Evolutionary conservation across 2,329 filamentous ascomycete genomes (phyloP).

Genomic region (Diaporthe amygdali): DNA sequence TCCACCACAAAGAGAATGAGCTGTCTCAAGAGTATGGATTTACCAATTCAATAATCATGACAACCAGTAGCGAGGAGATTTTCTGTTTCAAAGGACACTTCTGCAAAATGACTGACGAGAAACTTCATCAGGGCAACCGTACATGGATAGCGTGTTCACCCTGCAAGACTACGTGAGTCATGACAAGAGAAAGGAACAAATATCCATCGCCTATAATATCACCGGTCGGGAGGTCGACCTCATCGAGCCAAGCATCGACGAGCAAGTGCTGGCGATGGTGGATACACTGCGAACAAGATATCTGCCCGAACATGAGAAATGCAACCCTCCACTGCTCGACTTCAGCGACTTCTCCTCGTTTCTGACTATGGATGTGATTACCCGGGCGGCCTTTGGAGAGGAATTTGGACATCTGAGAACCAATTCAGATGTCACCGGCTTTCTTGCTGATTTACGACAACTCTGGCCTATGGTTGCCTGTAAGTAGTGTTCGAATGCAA

Average conservation of each 20-base stretch:
- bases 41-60: too few relatives aligned
- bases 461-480: constrained; percentile 40
- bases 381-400: constrained; percentile 50
- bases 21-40: neutral
- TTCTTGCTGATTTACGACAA: constrained; percentile 34
- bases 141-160: constrained; percentile 13
- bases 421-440: constrained; percentile 49
- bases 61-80: too few relatives aligned
- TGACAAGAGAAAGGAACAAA: constrained; percentile 35
- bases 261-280: constrained; percentile 13
- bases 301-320: neutral
- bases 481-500: too few relatives aligned
- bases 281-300: neutral
- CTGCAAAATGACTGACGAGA: neutral
- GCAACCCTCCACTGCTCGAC: constrained; percentile 40
- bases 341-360: constrained; percentile 49
- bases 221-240: constrained; percentile 34
- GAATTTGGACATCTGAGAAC: constrained; percentile 48
- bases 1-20: neutral
- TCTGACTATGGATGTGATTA: constrained; percentile 58
- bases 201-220: constrained; percentile 28
- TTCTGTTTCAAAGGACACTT: neutral
- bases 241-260: constrained; percentile 30
- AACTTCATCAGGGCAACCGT: neutral
- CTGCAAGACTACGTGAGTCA: constrained; percentile 30